Conservation (phyloP, 2,329 filamentous ascomycete species). For the Rhexocercosporidium sp. region DNA sequence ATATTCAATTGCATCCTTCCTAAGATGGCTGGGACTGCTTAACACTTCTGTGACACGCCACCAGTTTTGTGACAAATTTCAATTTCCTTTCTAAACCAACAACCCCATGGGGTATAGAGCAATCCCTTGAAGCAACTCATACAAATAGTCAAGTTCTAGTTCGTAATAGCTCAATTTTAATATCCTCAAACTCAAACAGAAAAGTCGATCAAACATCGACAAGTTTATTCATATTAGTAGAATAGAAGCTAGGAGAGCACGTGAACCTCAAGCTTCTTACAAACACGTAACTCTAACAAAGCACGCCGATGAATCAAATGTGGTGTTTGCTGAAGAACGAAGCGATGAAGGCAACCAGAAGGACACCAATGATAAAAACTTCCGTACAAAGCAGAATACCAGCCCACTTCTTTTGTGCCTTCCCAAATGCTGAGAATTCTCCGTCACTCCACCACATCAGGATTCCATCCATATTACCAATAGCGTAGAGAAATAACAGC, state of each 20-base stretch:
- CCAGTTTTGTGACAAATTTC: neutral
- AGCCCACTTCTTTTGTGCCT: conserved; percentile 35
- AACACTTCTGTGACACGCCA: neutral
- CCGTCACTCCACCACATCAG: conserved; percentile 37
- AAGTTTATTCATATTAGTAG: neutral
- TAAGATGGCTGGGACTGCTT: neutral
- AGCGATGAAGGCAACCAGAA: conserved; percentile 30
- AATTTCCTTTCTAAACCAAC: neutral
- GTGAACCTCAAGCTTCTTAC: neutral
- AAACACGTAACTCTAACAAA: neutral
- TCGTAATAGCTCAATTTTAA: neutral
- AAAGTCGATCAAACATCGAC: neutral
- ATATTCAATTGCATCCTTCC: too few relatives aligned
- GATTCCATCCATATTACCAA: conserved; percentile 36
- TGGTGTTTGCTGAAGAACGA: conserved; percentile 22
- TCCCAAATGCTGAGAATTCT: conserved; percentile 32
- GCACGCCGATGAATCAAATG: neutral
- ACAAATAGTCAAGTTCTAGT: conserved; percentile 3
- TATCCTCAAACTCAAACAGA: neutral
- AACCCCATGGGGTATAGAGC: neutral
- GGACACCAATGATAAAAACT: conserved; percentile 26
- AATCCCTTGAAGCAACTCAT: neutral
- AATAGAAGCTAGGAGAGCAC: neutral
- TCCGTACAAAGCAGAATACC: conserved; percentile 27
- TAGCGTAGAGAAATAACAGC: conserved; percentile 34